These are phyloP conservation scores for Myxozyma neglecta DNA, from an alignment of 805 yeast genomes.

Conservation along the genomic window DNA sequence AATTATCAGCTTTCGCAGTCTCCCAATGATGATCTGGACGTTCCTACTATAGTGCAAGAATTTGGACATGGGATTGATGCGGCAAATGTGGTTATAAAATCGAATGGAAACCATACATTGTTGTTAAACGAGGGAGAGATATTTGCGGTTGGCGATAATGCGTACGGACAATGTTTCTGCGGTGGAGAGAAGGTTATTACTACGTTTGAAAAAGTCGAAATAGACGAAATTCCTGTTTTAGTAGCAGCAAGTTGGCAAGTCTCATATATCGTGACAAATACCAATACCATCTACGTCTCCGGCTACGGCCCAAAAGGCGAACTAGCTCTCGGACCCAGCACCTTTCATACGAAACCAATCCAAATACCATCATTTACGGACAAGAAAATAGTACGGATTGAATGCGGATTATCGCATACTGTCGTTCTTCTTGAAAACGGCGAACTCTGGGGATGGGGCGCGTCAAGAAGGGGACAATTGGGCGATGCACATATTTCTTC, in stretches of 20 bases:
- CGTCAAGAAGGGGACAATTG: constrained; percentile 59
- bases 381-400: constrained; percentile 26
- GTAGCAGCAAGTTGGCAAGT: not conserved
- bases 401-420: constrained; percentile 41
- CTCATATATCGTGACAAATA: not conserved
- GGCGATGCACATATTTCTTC: constrained; percentile 34
- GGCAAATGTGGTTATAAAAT: constrained; percentile 49
- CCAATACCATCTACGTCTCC: constrained; percentile 45
- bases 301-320: constrained; percentile 78
- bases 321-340: constrained; percentile 53
- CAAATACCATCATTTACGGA: constrained; percentile 30
- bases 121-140: constrained; percentile 49
- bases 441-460: constrained; percentile 65
- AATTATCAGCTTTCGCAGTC: constrained; percentile 22
- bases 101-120: constrained; percentile 74
- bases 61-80: too few species aligned
- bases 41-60: constrained; percentile 10
- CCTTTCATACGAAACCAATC: constrained; percentile 4
- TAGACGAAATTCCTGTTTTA: constrained; percentile 36
- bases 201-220: not conserved
- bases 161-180: constrained; percentile 55
- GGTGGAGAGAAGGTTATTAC: not conserved
- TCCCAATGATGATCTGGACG: constrained; percentile 11
- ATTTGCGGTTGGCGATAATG: constrained; percentile 61
- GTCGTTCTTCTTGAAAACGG: constrained; percentile 43